Evolutionary conservation across 306 rosid genomes (phyloP), one percentile per base, ranked within the genome.

Genomic region (Datisca glomerata): DNA sequence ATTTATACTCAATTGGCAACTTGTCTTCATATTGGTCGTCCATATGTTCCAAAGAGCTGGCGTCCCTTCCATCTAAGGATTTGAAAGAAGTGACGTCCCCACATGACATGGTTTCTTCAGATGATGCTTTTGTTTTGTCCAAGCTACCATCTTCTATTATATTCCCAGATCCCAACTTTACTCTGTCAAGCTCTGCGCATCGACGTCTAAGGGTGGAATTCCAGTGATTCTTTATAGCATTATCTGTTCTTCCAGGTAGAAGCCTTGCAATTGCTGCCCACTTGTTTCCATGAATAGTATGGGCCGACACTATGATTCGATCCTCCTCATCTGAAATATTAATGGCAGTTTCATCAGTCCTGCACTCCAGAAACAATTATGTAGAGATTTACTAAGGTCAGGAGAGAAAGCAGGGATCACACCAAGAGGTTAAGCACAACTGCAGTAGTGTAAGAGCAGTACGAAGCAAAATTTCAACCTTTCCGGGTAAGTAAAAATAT

Each of bases 161-260:
- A 43, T 56, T 65, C 22, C 79, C 65, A 38, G 81, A 45, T 72
- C 77, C 91, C 41, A 71, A 45, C 68, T 68, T 78, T 8, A 59
- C 45, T 45, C 52, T 89, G 39, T 58, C 85, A 63, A 37, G 51
- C 25, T 71, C 84, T 35, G 58, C 47, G 43, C 83, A 66, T 14
- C 75, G 73, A 15, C 91, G 96, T 77, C 80, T 72, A 60, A 86
- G 58, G 27, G 91, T 86, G 43, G 96, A 81, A 64, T 86, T 86
- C 96, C 96, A 86, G 43, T 86, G 96, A 47, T 86, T 86, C 65
- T 86, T 86, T 41, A 86, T 86, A 45, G 96, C 83, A 53, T 80
- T 86, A 49, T 86, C 96, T 5, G 93, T 86, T 75, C 96, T 72
- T 41, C 96, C 96, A 6, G 79, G 78, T 44, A 86, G 62, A 63